These are phyloP conservation scores for Reticulascus tulasneorum DNA, from an alignment of 2,329 filamentous ascomycete genomes.

Conservation along the genomic window DNA sequence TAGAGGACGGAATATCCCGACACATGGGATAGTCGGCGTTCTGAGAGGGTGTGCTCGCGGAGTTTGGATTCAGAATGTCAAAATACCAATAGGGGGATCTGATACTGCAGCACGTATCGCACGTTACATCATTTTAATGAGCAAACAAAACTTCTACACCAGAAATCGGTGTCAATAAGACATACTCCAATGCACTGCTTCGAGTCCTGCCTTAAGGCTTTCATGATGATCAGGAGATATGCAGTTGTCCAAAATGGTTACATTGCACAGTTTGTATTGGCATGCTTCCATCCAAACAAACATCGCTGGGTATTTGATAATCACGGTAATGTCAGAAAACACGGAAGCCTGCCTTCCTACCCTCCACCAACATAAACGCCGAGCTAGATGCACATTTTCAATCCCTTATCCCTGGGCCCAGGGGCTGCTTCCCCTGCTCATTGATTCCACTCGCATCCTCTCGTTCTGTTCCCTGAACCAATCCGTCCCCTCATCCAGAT, in stretches of 20 bases:
- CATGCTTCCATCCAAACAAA: background rate
- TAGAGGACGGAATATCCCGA: no score
- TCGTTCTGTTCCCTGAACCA: slow-evolving; percentile 45
- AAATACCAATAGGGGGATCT: background rate
- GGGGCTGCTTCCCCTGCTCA: slow-evolving; percentile 29
- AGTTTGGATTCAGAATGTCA: background rate
- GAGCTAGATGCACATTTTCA: background rate
- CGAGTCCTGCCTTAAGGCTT: no score
- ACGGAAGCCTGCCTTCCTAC: background rate
- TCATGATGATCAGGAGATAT: no score
- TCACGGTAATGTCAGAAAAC: background rate
- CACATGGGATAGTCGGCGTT: no score
- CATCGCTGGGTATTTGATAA: background rate
- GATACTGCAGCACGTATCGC: background rate
- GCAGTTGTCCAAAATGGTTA: slow-evolving; percentile 1
- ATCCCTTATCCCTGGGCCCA: slow-evolving; percentile 25
- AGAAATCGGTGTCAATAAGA: background rate
- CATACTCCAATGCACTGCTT: no score
- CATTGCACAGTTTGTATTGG: background rate
- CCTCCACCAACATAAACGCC: background rate
- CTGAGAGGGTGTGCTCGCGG: background rate
- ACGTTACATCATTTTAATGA: background rate
- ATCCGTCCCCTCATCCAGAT: slow-evolving; percentile 41
- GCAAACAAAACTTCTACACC: background rate
- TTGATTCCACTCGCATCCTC: slow-evolving; percentile 34